phyloP scores from a whole-genome alignment of 2,329 filamentous ascomycete species.

The Dactylonectria macrodidyma region DNA sequence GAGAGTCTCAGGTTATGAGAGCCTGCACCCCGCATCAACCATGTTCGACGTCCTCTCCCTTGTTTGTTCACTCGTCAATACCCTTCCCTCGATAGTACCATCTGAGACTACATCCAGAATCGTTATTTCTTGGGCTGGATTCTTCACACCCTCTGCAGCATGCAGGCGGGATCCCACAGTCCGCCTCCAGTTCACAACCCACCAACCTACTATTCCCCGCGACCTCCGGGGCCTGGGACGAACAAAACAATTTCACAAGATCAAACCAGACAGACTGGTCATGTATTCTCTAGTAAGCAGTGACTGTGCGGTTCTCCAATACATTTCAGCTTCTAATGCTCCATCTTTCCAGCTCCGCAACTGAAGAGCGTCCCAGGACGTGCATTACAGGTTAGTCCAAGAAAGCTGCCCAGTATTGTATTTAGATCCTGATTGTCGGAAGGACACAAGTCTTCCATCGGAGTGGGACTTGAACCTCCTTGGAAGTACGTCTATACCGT shows the following conservation, averaged over 20 bases:
- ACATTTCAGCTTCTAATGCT: not conserved
- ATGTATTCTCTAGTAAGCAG: constrained; percentile 16
- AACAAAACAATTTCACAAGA: constrained; percentile 32
- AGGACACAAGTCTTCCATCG: not conserved
- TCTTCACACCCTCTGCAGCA: not conserved
- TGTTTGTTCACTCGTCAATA: not conserved
- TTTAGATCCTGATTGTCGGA: not conserved
- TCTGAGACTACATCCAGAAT: not conserved
- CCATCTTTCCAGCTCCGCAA: too few species aligned
- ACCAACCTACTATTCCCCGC: not conserved
- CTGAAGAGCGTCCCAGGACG: not conserved
- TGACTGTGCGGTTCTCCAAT: not conserved
- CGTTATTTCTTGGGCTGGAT: not conserved
- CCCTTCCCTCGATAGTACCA: not conserved
- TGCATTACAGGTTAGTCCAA: not conserved
- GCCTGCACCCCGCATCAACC: not conserved
- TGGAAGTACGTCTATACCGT: too few species aligned
- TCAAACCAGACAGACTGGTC: not conserved
- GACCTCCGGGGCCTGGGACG: not conserved
- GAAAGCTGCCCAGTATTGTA: not conserved
- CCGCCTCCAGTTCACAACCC: not conserved
- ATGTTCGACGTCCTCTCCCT: not conserved
- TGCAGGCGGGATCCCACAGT: not conserved
- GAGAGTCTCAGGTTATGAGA: not conserved
- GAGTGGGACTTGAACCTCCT: too few species aligned